These are phyloP conservation scores for Moricandia moricandioides DNA, from an alignment of 345 rosid species.

Conservation along the genomic window DNA sequence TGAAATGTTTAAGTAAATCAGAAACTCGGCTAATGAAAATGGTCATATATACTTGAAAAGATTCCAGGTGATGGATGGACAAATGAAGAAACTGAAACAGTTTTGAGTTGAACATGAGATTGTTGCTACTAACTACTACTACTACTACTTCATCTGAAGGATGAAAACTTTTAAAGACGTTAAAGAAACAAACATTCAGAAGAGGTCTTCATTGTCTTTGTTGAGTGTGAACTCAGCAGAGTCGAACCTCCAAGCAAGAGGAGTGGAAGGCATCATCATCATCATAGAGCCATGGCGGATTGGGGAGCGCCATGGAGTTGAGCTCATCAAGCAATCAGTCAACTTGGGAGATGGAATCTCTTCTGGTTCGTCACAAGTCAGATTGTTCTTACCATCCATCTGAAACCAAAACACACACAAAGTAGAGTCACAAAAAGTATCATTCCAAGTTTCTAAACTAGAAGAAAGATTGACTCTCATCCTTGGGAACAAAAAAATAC, in stretches of 20 bases:
- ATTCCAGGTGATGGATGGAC: slow-evolving; percentile 4
- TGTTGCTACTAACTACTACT: background rate
- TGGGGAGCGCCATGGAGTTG: slow-evolving; percentile 38
- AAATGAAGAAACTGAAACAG: slow-evolving; percentile 14
- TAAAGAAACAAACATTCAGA: slow-evolving; percentile 14
- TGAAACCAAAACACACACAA: slow-evolving; percentile 4
- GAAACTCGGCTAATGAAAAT: background rate
- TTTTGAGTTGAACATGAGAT: background rate
- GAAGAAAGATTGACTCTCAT: background rate
- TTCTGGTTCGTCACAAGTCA: slow-evolving; percentile 35
- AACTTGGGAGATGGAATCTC: slow-evolving; percentile 45
- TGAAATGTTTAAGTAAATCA: no score
- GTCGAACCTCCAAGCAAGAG: slow-evolving; percentile 43
- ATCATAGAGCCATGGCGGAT: slow-evolving; percentile 32
- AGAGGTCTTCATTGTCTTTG: slow-evolving; percentile 34
- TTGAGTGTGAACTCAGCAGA: slow-evolving; percentile 45
- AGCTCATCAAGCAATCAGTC: slow-evolving; percentile 36
- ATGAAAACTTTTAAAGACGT: slow-evolving; percentile 13
- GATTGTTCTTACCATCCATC: slow-evolving; percentile 33
- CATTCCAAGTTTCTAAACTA: background rate
- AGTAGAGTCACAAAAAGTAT: no score
- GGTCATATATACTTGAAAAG: background rate
- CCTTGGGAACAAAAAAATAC: no score
- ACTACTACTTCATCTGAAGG: slow-evolving; percentile 33
- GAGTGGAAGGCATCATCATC: slow-evolving; percentile 29